Evolutionary conservation across 176 grass and related monocot species (phyloP).

Genomic region (Oryza glaberrima): DNA sequence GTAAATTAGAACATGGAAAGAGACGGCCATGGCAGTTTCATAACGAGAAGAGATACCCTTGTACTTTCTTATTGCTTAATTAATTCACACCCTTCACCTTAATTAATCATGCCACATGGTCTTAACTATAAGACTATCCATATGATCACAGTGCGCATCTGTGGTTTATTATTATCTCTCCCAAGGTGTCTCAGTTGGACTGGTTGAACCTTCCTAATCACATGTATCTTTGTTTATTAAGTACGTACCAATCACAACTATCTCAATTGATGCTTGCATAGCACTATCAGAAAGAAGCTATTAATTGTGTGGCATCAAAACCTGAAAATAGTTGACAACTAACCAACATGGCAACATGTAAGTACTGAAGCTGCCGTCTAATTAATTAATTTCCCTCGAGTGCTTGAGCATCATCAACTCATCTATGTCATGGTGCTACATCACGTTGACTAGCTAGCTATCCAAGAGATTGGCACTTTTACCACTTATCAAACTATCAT

Average conservation of each 20-base stretch:
- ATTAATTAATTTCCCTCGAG: not conserved
- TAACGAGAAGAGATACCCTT: not conserved
- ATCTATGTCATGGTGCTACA: not conserved
- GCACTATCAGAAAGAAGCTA: not conserved
- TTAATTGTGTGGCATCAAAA: not conserved
- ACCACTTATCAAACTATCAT: not conserved
- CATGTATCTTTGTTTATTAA: not conserved
- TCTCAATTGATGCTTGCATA: not conserved
- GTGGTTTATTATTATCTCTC: not conserved
- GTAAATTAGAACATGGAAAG: not conserved
- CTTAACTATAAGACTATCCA: not conserved
- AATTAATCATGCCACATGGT: not conserved
- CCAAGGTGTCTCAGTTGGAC: conserved; percentile 12
- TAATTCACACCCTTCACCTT: not conserved
- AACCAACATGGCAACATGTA: not conserved
- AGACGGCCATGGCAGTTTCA: conserved; percentile 20
- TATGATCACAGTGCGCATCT: not conserved
- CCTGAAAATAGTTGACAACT: not conserved
- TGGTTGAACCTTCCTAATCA: not conserved
- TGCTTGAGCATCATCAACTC: not conserved
- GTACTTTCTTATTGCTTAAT: not conserved
- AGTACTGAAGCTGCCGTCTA: not conserved
- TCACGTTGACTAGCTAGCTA: not conserved
- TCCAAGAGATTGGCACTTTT: not conserved
- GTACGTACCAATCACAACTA: not conserved